Evolutionary conservation across 1,139 yeast genomes (phyloP).

Genomic region (Sugiyamaella neomexicana): DNA sequence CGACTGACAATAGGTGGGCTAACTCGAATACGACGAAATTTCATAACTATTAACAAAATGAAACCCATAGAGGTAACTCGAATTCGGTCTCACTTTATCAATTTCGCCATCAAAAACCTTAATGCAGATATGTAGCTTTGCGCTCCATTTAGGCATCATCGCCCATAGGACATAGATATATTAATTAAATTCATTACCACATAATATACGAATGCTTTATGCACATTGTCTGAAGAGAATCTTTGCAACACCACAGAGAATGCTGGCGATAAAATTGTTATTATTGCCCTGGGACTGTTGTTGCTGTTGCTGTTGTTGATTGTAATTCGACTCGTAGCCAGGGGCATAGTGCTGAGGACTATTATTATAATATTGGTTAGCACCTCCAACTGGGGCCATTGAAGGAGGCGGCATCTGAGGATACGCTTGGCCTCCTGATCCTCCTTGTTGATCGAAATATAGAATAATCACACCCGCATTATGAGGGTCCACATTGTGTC

Average conservation of each 20-base stretch:
- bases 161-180: too few relatives aligned
- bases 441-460: conserved; percentile 48
- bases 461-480: conserved; percentile 82
- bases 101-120: conserved; percentile 59
- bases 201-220: conserved; percentile 14
- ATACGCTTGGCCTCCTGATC: conserved; percentile 17
- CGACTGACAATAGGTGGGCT: conserved; percentile 71
- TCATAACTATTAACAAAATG: conserved; percentile 74
- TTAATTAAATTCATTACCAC: not conserved
- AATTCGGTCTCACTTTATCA: conserved; percentile 70
- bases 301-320: conserved; percentile 31
- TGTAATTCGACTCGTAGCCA: conserved; percentile 26
- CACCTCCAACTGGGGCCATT: conserved; percentile 16
- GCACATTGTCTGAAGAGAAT: conserved; percentile 24
- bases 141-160: too few relatives aligned
- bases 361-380: conserved; percentile 21
- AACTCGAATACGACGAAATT: conserved; percentile 81
- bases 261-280: conserved; percentile 25
- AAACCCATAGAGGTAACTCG: conserved; percentile 65
- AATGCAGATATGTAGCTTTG: conserved; percentile 32
- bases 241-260: conserved; percentile 25
- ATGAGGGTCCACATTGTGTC: conserved; percentile 60
- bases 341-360: conserved; percentile 19
- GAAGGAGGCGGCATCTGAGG: conserved; percentile 12
- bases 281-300: conserved; percentile 35